These are phyloP conservation scores for Saprolegnia diclina DNA, from an alignment of 352 stramenopile genomes.

Conservation along the genomic window DNA sequence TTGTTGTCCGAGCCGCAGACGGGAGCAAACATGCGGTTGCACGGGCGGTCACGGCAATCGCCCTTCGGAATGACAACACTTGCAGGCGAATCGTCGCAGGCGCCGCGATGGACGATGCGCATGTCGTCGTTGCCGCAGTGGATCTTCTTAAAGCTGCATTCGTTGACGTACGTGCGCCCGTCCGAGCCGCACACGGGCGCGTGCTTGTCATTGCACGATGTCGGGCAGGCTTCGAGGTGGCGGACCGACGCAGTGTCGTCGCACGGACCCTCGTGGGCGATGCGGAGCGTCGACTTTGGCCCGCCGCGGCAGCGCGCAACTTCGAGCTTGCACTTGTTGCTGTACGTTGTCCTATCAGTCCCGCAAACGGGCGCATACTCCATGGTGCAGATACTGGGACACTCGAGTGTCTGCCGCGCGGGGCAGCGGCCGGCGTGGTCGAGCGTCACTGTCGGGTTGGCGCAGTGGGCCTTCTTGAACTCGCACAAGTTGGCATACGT, in stretches of 20 bases:
- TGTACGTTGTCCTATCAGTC: constrained; percentile 35
- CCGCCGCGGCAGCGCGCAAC: constrained; percentile 27
- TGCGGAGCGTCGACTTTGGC: constrained; percentile 1
- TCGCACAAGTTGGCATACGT: constrained; percentile 30
- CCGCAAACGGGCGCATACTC: constrained; percentile 32
- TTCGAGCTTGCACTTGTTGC: constrained; percentile 35
- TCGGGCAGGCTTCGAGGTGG: background rate
- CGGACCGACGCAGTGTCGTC: background rate
- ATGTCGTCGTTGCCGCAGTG: constrained; percentile 16
- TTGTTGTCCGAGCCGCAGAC: constrained; percentile 51
- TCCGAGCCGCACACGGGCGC: constrained; percentile 24
- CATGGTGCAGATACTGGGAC: constrained; percentile 3
- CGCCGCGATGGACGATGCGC: constrained; percentile 7
- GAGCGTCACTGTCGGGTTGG: constrained; percentile 27
- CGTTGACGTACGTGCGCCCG: constrained; percentile 31
- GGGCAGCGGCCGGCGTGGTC: background rate
- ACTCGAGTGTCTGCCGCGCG: background rate
- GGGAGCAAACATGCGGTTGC: constrained; percentile 17
- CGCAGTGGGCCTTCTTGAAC: constrained; percentile 23
- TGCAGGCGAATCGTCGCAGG: background rate
- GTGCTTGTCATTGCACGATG: constrained; percentile 7
- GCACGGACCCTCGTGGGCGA: constrained; percentile 12
- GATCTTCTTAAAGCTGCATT: constrained; percentile 27
- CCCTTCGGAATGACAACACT: background rate
- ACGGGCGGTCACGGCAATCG: background rate